Evolutionary conservation across 257 asterid species (phyloP).

Genomic region (Solanum habrochaites): DNA sequence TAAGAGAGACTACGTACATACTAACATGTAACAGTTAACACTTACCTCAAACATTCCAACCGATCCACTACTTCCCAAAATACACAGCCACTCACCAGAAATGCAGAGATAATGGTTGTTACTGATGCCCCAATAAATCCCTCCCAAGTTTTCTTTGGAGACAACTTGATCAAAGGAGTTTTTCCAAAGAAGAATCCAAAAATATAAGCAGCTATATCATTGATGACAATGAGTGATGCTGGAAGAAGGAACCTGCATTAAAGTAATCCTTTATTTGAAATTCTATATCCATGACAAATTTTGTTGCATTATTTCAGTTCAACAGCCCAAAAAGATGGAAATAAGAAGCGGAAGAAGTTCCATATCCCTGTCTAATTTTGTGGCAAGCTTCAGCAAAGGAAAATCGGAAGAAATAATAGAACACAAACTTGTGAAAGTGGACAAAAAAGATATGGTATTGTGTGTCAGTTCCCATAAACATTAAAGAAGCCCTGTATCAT

Average conservation of each 20-base stretch:
- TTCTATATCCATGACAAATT: slow-evolving; percentile 9
- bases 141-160: slow-evolving; percentile 94
- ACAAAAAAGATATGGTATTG: background rate
- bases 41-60: background rate
- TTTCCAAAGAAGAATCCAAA: slow-evolving; percentile 83
- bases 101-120: slow-evolving; percentile 67
- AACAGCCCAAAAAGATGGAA: background rate
- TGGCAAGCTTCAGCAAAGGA: background rate
- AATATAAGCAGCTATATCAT: slow-evolving; percentile 78
- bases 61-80: background rate
- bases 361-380: background rate
- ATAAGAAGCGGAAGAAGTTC: background rate
- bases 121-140: slow-evolving; percentile 92
- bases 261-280: slow-evolving; percentile 10
- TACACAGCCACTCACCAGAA: slow-evolving; percentile 37
- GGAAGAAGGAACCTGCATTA: slow-evolving; percentile 95
- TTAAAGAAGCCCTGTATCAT: background rate
- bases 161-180: slow-evolving; percentile 79
- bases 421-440: background rate
- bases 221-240: slow-evolving; percentile 77
- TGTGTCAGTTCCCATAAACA: background rate
- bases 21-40: background rate
- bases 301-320: background rate
- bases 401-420: background rate
- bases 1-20: background rate